These are phyloP conservation scores for Didymella keratinophila DNA, from an alignment of 2,329 filamentous ascomycete genomes.

Conservation along the genomic window DNA sequence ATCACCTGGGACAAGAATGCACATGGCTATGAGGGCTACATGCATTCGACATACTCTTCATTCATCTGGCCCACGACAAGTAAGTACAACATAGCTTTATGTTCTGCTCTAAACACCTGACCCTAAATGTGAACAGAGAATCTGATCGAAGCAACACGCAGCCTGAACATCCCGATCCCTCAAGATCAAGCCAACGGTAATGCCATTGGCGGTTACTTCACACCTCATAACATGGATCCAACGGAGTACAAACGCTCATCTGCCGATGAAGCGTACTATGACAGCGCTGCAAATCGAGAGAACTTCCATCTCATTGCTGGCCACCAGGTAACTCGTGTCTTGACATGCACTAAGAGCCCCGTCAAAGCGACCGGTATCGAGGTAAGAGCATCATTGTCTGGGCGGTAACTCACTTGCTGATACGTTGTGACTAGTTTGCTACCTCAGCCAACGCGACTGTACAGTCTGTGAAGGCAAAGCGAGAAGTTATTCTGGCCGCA, in stretches of 20 bases:
- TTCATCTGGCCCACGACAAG: slow-evolving; percentile 36
- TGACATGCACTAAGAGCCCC: slow-evolving; percentile 20
- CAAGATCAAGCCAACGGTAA: slow-evolving; percentile 33
- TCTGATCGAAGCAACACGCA: slow-evolving; percentile 27
- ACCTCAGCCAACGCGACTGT: slow-evolving; percentile 20
- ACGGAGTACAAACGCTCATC: slow-evolving; percentile 27
- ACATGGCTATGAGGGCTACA: slow-evolving; percentile 28
- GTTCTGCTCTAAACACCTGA: not conserved
- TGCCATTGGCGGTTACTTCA: slow-evolving; percentile 33
- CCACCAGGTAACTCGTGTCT: slow-evolving; percentile 25
- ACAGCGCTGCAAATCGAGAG: slow-evolving; percentile 22
- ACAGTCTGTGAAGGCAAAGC: slow-evolving; percentile 28
- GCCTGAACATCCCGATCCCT: slow-evolving; percentile 24
- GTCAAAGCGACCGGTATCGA: slow-evolving; percentile 32
- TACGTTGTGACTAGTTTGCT: slow-evolving; percentile 16
- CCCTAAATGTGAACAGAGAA: slow-evolving; percentile 26
- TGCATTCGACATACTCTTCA: slow-evolving; percentile 30
- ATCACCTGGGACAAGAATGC: slow-evolving; percentile 26
- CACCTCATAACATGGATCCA: slow-evolving; percentile 30
- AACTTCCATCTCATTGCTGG: slow-evolving; percentile 34
- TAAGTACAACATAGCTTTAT: slow-evolving; percentile 6
- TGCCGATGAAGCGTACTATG: slow-evolving; percentile 33
- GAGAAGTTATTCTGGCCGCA: slow-evolving; percentile 38
- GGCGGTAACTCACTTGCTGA: not conserved
- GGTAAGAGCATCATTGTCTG: not conserved